phyloP scores from a whole-genome alignment of 2,329 filamentous ascomycete genomes.

The Fusarium camptoceras region DNA sequence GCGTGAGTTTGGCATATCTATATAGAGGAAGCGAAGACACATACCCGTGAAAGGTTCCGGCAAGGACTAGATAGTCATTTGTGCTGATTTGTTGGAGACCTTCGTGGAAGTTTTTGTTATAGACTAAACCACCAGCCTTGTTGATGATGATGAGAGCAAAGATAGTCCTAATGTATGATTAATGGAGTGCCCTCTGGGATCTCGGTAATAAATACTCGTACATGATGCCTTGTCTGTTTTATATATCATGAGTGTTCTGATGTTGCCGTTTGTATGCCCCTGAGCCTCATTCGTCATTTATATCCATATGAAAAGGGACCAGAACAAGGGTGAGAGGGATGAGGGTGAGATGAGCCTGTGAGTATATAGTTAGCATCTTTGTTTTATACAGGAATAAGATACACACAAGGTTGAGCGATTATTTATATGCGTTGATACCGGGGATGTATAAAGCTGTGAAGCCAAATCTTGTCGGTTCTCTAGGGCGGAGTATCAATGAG shows the following conservation, averaged over 20 bases:
- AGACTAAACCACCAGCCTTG: conserved; percentile 96
- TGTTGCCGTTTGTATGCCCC: conserved; percentile 26
- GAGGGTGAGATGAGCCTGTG: conserved; percentile 26
- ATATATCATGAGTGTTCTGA: conserved; percentile 17
- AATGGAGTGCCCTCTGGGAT: not conserved
- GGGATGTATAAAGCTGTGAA: not conserved
- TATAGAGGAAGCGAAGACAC: conserved; percentile 18
- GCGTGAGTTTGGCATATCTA: conserved; percentile 18
- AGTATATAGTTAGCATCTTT: not conserved
- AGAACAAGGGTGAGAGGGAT: conserved; percentile 35
- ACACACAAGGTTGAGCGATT: conserved; percentile 7
- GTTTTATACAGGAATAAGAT: not conserved
- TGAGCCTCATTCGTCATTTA: conserved; percentile 42
- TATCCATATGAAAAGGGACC: conserved; percentile 27
- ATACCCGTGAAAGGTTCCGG: conserved; percentile 96
- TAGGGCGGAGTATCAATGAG: conserved; percentile 3
- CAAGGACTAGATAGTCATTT: conserved; percentile 96
- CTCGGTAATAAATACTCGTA: not conserved
- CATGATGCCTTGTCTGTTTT: conserved; percentile 32
- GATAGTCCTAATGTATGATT: conserved; percentile 75
- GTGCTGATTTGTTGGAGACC: conserved; percentile 88
- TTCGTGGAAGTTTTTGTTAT: conserved; percentile 92
- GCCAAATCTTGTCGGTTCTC: not conserved
- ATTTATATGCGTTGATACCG: not conserved
- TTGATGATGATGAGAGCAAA: conserved; percentile 98